Conservation (phyloP, 1,284 basidiomycete species). For the Trametes versicolor region DNA sequence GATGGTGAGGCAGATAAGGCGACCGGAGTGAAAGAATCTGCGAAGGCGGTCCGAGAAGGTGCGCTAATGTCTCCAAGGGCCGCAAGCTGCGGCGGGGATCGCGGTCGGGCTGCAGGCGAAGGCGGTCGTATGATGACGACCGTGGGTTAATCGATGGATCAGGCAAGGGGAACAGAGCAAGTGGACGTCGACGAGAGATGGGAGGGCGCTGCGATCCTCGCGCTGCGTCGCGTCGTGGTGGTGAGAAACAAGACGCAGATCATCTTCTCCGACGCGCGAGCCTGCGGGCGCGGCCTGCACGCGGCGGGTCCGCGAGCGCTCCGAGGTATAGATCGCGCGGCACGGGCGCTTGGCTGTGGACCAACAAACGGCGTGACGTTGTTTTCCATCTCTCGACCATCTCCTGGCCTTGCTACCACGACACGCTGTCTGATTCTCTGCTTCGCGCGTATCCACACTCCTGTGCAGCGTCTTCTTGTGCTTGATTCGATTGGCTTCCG, state of each 20-base stretch:
- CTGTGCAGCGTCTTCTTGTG: background rate
- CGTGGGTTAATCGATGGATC: background rate
- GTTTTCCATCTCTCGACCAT: conserved; percentile 1
- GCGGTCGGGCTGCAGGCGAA: background rate
- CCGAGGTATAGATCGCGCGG: background rate
- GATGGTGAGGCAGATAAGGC: background rate
- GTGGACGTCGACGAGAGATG: conserved; percentile 8
- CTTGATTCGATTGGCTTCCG: conserved; percentile 6
- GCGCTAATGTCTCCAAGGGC: background rate
- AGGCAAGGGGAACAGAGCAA: background rate
- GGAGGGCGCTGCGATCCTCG: conserved; percentile 3
- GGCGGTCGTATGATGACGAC: background rate
- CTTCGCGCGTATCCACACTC: background rate
- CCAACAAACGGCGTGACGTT: conserved; percentile 13
- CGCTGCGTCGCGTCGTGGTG: background rate
- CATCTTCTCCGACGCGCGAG: background rate
- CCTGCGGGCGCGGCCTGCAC: background rate
- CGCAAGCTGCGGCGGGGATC: conserved; percentile 14
- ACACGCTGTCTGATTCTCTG: conserved; percentile 11
- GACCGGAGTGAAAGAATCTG: conserved; percentile 16
- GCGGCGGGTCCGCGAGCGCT: conserved; percentile 11
- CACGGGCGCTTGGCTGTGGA: conserved; percentile 10
- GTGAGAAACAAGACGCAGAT: conserved; percentile 10
- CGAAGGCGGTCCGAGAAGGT: conserved; percentile 15
- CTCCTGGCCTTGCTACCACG: conserved; percentile 7